Evolutionary conservation across 1,284 basidiomycete genomes (phyloP), one percentile per base, ranked within the genome.

Genomic region (Vanrija sp.): DNA sequence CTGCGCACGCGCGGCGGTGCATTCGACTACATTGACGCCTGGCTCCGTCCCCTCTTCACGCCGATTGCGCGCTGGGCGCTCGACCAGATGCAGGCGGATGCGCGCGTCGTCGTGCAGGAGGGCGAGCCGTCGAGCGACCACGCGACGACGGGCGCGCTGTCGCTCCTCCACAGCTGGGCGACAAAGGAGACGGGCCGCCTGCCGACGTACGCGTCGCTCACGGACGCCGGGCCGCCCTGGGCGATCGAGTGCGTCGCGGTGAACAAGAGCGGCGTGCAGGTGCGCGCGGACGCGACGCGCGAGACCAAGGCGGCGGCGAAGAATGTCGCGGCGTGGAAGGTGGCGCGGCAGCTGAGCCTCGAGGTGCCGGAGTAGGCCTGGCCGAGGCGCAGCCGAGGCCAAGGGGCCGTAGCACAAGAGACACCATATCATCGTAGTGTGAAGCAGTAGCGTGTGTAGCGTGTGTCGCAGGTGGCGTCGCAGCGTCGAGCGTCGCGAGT

Each of bases 11-110:
- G 60, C 22, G 71, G 68, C 16, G 49, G 62, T 45, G 71, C 68
- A 12, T 53, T 63, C 43, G 64, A 64, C 42, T 54, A 62, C 24
- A 23, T 73, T 38, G 63, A 62, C 7, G 15, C 24, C 14, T 74
- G 71, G 69, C 59, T 74, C n/a, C 54, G 59, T 25, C 65, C 65
- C 0, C 55, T 74, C 18, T 67, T 68, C 56, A 56, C 54, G 2
- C 67, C 68, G 2, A 39, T 74, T 15, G 67, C 70, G 3, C 36
- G 59, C 16, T 65, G 56, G 49, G 62, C 60, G 0, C 36, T 69
- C 16, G 47, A 51, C 5, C 41, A 60, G 16, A 51, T 71, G 38
- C 47, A 46, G 27, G 36, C 19, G 16, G 50, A 45, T 27, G 45
- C 45, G 20, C 18, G n/a, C 20, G 19, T 23, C 20, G 27, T 35